Percentiles rank a stretch among this genome's conserved stretches.
Conservation (phyloP, 116 monocot genomes). For the Phalaenopsis hybrid region DNA sequence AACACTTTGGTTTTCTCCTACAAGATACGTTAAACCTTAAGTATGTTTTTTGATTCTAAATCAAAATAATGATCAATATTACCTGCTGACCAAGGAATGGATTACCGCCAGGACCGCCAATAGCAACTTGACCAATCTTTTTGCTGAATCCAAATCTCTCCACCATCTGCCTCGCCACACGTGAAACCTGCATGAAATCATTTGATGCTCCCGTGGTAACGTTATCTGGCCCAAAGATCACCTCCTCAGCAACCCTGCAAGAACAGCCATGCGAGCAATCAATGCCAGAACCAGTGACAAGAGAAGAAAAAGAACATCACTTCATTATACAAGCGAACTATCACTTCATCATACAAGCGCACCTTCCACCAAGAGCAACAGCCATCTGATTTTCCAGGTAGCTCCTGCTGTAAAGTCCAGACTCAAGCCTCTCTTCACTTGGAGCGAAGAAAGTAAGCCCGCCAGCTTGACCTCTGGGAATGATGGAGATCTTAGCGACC, state of each 20-base stretch:
- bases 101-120: constrained; percentile 88
- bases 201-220: constrained; percentile 99
- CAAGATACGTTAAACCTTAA: neutral
- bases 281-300: neutral
- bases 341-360: neutral
- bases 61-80: neutral
- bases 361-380: constrained; percentile 99
- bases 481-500: constrained; percentile 97
- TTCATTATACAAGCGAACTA: neutral
- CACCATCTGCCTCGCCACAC: constrained; percentile 98
- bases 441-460: constrained; percentile 98
- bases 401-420: constrained; percentile 92
- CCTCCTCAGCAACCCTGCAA: constrained; percentile 97
- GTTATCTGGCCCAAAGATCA: constrained; percentile 95
- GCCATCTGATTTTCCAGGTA: constrained; percentile 99
- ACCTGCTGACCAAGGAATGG: constrained; percentile 99
- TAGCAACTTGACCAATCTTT: constrained; percentile 92
- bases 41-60: neutral
- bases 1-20: neutral
- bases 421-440: constrained; percentile 96
- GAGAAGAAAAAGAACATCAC: neutral
- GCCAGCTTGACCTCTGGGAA: constrained; percentile 96
- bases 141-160: constrained; percentile 98
- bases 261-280: neutral
- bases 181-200: constrained; percentile 99